Percentiles rank a stretch among this genome's conserved stretches.
Conservation (phyloP, 2,329 filamentous ascomycete species). For the Neofusicoccum sp. region DNA sequence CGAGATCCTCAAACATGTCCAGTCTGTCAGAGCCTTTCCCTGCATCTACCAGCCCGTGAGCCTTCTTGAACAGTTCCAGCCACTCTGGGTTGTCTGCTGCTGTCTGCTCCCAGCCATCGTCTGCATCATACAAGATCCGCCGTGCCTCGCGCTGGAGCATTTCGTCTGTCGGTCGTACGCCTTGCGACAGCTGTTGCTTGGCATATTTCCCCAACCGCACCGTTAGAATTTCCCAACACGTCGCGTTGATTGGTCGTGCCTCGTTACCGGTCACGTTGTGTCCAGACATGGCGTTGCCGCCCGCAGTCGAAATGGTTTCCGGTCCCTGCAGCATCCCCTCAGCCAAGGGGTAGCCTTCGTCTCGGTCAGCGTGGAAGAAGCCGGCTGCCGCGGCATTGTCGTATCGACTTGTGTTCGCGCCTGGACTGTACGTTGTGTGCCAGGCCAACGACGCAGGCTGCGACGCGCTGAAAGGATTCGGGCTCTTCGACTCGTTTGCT, state of each 20-base stretch:
- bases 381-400: conserved; percentile 3
- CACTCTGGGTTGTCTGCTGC: conserved; percentile 44
- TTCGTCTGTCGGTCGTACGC: conserved; percentile 47
- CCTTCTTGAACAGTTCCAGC: conserved; percentile 50
- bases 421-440: conserved; percentile 29
- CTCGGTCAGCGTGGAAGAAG: conserved; percentile 1
- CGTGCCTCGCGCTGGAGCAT: conserved; percentile 50
- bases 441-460: conserved; percentile 31
- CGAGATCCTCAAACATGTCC: conserved; percentile 34
- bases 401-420: not conserved
- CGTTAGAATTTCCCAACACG: conserved; percentile 52
- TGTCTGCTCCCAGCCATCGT: conserved; percentile 50
- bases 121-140: conserved; percentile 47
- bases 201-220: conserved; percentile 47
- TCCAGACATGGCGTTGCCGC: not conserved
- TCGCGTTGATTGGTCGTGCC: conserved; percentile 28
- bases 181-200: conserved; percentile 36
- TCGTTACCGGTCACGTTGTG: not conserved
- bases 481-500: conserved; percentile 38
- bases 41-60: conserved; percentile 39
- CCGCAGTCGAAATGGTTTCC: not conserved
- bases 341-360: not conserved
- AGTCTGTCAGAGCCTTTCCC: conserved; percentile 21
- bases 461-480: conserved; percentile 47
- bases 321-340: not conserved